These are phyloP conservation scores for Metarhizium robertsii DNA, from an alignment of 2,329 filamentous ascomycete species.

Conservation along the genomic window DNA sequence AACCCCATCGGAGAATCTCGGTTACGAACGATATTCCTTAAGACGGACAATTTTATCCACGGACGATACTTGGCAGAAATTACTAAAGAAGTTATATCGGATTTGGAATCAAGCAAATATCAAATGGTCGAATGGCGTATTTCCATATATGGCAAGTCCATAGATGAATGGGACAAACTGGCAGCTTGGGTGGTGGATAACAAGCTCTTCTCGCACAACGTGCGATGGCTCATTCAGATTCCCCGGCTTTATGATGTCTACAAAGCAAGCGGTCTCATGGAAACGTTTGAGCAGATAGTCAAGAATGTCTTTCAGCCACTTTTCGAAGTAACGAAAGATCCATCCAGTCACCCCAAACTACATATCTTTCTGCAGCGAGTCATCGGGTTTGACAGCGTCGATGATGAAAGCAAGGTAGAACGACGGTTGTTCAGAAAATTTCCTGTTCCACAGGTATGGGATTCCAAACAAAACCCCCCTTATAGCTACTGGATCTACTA, in stretches of 20 bases:
- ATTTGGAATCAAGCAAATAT: constrained; percentile 97
- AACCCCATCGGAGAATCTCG: constrained; percentile 95
- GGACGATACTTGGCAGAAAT: constrained; percentile 95
- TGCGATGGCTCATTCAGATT: constrained; percentile 93
- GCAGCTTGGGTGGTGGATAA: constrained; percentile 97
- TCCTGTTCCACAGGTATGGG: constrained; percentile 80
- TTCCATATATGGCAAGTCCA: constrained; percentile 85
- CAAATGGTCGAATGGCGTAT: constrained; percentile 99
- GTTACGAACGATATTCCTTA: constrained; percentile 93
- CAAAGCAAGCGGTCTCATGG: constrained; percentile 79
- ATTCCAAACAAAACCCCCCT: constrained; percentile 87
- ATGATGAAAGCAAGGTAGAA: constrained; percentile 96
- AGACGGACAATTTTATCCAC: constrained; percentile 96
- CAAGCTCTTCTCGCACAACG: constrained; percentile 95
- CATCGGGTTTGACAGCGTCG: constrained; percentile 94
- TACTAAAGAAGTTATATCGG: constrained; percentile 93
- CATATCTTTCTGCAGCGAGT: constrained; percentile 92
- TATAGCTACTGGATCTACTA: constrained; percentile 99
- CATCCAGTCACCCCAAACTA: constrained; percentile 78
- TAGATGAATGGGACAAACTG: constrained; percentile 96
- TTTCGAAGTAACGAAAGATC: constrained; percentile 88
- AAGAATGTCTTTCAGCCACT: constrained; percentile 87
- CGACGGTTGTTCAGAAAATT: constrained; percentile 93
- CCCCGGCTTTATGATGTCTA: constrained; percentile 94
- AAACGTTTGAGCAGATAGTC: constrained; percentile 82